phyloP scores from a whole-genome alignment of 768 basidiomycete species.

The Boletus tylopilopsis region DNA sequence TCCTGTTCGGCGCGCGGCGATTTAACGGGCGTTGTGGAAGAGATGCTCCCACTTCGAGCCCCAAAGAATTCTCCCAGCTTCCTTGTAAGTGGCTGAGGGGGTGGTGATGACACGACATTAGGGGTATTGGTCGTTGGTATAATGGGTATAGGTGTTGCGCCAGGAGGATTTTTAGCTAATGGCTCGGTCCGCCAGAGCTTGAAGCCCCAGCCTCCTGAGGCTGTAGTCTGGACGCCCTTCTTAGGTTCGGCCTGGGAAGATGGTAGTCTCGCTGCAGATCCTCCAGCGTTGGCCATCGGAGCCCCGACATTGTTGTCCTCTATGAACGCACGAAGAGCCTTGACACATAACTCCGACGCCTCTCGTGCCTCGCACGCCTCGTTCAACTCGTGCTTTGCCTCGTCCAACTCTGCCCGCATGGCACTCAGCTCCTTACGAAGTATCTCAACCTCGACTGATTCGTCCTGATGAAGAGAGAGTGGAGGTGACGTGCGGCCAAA shows the following conservation, averaged over 20 bases:
- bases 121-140: slow-evolving; percentile 18
- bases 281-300: slow-evolving; percentile 12
- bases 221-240: slow-evolving; percentile 28
- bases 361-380: slow-evolving; percentile 83
- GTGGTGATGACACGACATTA: slow-evolving; percentile 18
- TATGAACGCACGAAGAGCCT: slow-evolving; percentile 79
- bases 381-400: slow-evolving; percentile 59
- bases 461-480: slow-evolving; percentile 25
- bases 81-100: slow-evolving; percentile 49
- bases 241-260: slow-evolving; percentile 31
- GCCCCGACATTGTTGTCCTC: slow-evolving; percentile 65
- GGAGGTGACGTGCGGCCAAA: slow-evolving; percentile 51
- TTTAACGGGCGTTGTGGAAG: slow-evolving; percentile 38
- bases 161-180: slow-evolving; percentile 23
- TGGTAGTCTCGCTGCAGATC: slow-evolving; percentile 13
- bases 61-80: slow-evolving; percentile 74
- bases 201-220: slow-evolving; percentile 57
- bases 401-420: slow-evolving; percentile 58
- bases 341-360: slow-evolving; percentile 83
- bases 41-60: slow-evolving; percentile 46
- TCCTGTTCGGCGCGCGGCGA: slow-evolving; percentile 25
- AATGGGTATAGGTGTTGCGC: slow-evolving; percentile 29
- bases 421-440: slow-evolving; percentile 57
- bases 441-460: slow-evolving; percentile 47
- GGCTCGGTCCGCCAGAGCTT: slow-evolving; percentile 60